Evolutionary conservation across 2,329 filamentous ascomycete genomes (phyloP).

Genomic region (Sporothrix pseudoabietina): DNA sequence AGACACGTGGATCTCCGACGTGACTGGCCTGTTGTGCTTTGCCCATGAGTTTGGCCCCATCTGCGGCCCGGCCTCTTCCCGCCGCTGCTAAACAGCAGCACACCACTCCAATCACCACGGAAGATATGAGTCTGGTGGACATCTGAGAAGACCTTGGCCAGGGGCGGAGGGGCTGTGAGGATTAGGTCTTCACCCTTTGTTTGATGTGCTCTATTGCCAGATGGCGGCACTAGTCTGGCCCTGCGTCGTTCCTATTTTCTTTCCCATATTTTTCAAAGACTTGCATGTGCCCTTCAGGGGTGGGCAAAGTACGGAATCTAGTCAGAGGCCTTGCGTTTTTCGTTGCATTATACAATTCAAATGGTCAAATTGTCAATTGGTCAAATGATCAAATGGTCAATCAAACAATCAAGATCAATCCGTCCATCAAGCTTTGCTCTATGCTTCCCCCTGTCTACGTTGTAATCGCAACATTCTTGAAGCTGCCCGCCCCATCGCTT

Average conservation of each 20-base stretch:
- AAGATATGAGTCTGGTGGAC: too few relatives aligned
- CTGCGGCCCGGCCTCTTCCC: neutral
- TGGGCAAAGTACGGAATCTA: neutral
- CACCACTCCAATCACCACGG: too few relatives aligned
- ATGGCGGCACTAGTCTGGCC: too few relatives aligned
- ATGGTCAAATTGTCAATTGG: neutral
- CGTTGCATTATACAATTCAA: neutral
- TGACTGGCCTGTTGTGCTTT: neutral
- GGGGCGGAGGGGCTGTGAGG: too few relatives aligned
- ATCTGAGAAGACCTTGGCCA: too few relatives aligned
- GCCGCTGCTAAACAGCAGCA: neutral
- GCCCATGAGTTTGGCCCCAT: neutral
- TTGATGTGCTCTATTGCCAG: too few relatives aligned
- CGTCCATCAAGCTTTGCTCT: neutral
- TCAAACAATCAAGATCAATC: neutral
- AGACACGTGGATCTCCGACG: neutral
- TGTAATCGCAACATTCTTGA: neutral
- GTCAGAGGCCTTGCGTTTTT: neutral
- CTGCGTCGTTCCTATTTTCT: neutral
- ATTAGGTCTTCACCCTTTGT: too few relatives aligned
- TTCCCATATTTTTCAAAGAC: neutral
- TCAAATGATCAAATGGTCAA: neutral
- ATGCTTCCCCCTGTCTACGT: neutral
- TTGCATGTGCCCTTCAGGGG: neutral
- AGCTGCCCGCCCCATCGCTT: conserved; percentile 5